These are phyloP conservation scores for Nannochloropsis gaditana DNA, from an alignment of 108 stramenopile genomes.

Conservation along the genomic window DNA sequence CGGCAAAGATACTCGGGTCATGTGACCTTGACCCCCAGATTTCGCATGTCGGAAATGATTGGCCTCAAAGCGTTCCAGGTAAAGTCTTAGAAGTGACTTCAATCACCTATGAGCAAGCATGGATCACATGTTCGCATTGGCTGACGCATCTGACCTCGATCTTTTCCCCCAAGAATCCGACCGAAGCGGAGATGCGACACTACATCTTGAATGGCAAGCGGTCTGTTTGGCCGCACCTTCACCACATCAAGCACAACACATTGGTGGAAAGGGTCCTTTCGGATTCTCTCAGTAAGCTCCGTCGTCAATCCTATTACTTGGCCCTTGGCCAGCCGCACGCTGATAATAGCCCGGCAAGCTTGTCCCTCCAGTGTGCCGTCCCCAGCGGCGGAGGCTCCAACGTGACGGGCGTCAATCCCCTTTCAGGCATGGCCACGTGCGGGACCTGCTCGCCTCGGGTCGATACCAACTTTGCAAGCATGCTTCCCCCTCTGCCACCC, in stretches of 20 bases:
- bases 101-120: too few species aligned
- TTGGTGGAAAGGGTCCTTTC: background rate
- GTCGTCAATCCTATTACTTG: background rate
- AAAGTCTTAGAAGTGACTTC: background rate
- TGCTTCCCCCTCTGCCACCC: background rate
- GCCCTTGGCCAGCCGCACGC: background rate
- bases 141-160: too few species aligned
- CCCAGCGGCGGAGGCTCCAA: background rate
- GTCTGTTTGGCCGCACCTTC: constrained; percentile 27
- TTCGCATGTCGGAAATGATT: constrained; percentile 60
- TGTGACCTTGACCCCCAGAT: constrained; percentile 53
- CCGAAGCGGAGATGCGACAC: constrained; percentile 69
- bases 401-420: too few species aligned
- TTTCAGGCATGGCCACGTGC: too few species aligned
- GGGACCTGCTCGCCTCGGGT: too few species aligned
- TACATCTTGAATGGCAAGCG: constrained; percentile 67
- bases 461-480: background rate
- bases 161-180: constrained; percentile 58
- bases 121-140: too few species aligned
- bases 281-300: background rate
- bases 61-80: constrained; percentile 66
- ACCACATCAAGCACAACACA: constrained; percentile 18
- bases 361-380: background rate
- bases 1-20: constrained; percentile 86
- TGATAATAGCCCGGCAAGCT: background rate